Conservation (phyloP, 2,329 filamentous ascomycete species). For the Thielaviopsis cerberus region DNA sequence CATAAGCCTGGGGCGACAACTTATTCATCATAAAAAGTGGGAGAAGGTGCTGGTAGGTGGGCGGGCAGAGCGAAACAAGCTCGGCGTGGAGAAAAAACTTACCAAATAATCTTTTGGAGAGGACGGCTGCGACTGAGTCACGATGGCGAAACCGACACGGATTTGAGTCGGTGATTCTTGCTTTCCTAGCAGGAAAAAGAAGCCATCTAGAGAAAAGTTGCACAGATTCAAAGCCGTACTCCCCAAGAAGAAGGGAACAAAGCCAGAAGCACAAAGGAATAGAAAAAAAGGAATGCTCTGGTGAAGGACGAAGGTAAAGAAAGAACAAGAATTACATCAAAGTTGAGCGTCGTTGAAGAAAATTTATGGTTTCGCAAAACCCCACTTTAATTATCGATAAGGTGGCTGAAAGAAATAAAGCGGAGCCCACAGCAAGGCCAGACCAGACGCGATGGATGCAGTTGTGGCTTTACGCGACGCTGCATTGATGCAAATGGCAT, state of each 20-base stretch:
- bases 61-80: neutral
- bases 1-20: constrained; percentile 33
- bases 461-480: neutral
- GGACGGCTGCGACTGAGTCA: neutral
- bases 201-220: neutral
- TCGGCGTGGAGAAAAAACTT: neutral
- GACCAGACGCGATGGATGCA: neutral
- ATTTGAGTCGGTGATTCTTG: neutral
- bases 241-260: neutral
- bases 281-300: neutral
- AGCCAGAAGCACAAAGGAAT: neutral
- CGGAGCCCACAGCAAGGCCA: neutral
- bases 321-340: neutral
- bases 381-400: neutral
- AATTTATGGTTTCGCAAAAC: neutral
- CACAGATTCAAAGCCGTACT: neutral
- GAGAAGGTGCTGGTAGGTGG: neutral
- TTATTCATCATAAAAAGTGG: constrained; percentile 24
- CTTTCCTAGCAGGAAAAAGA: neutral
- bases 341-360: neutral
- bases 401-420: neutral
- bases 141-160: neutral
- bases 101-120: neutral
- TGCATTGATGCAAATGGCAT: too few species aligned
- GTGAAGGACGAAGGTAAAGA: neutral